phyloP scores from a whole-genome alignment of 352 stramenopile genomes.

The Globisporangium canariense region DNA sequence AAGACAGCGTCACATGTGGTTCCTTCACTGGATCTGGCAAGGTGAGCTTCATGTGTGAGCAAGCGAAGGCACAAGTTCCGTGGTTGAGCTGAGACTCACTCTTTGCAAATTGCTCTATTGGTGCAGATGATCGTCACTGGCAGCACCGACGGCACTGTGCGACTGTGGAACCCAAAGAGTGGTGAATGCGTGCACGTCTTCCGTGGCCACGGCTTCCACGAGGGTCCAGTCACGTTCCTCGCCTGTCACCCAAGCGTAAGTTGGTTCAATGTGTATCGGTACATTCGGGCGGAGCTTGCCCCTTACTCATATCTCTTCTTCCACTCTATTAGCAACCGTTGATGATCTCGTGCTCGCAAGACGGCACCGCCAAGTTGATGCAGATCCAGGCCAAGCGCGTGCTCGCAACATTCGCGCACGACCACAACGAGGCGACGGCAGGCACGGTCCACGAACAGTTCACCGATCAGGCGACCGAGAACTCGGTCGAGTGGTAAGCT shows the following conservation, averaged over 20 bases:
- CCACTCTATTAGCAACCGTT: slow-evolving; percentile 78
- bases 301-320: not conserved
- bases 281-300: not conserved
- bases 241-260: slow-evolving; percentile 80
- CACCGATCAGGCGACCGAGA: slow-evolving; percentile 46
- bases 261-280: slow-evolving; percentile 9
- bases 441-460: slow-evolving; percentile 50
- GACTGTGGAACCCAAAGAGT: slow-evolving; percentile 95
- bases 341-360: slow-evolving; percentile 90
- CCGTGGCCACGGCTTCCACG: slow-evolving; percentile 79
- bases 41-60: slow-evolving; percentile 26
- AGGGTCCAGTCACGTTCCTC: slow-evolving; percentile 90
- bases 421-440: slow-evolving; percentile 44
- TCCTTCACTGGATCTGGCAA: slow-evolving; percentile 95
- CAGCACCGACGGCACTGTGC: slow-evolving; percentile 91
- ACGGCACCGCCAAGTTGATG: slow-evolving; percentile 91
- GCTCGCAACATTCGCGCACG: slow-evolving; percentile 84
- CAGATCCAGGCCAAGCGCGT: slow-evolving; percentile 94
- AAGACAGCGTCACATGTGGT: slow-evolving; percentile 92
- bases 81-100: not conserved
- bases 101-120: slow-evolving; percentile 1
- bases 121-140: slow-evolving; percentile 90
- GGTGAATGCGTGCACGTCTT: slow-evolving; percentile 92
- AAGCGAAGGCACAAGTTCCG: too few species aligned
- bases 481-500: slow-evolving; percentile 84